Base-by-base conservation (phyloP, 129 eudicot species). In the Pittosporum tobira region DNA sequence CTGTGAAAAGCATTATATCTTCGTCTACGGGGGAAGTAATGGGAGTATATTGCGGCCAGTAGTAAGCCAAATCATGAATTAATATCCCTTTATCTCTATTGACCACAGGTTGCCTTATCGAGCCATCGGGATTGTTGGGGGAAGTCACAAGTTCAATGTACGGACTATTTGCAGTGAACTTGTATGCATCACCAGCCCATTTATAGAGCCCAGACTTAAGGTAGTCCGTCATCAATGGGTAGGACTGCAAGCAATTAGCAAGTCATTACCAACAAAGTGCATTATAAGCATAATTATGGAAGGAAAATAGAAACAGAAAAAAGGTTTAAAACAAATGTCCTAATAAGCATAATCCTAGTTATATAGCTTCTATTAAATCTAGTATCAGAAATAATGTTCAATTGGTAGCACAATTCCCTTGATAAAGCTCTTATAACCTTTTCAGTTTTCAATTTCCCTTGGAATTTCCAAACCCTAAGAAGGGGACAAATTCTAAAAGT, bases 31-130 rank as follows among this genome's bases (percentile, higher is more conserved):
- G 78, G 34, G 55, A 67, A 26, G 80, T 44, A 61, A 93, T 93
- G 1, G 99, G 82, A 37, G 91, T 93, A 48, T 93, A 93, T 51
- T 93, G 99, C 11, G 99, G 99, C 99, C 99, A 93, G 69, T 93
- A 93, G 59, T 93, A 93, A 55, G 99, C 99, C 18, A 93, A 77
- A 72, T 93, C 99, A 57, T 93, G 85, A 46, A 93, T 63, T 67
- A 81, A 24, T 42, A 81, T 74, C 23, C 96, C 96, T 38, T 76
- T 70, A 28, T 66, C 57, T 34, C 81, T 74, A 63, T 84, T 87
- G 29, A 84, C 96, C 48, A 87, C 82, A 20, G 91, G 71, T 61
- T 81, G 71, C 61, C 96, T 79, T 16, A 73, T 61, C 25, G 69
- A 74, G 27, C 99, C 99, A 71, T 93, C 99, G 6, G 99, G 99